phyloP scores from a whole-genome alignment of 805 yeast genomes.

The Suhomyces faveliae region DNA sequence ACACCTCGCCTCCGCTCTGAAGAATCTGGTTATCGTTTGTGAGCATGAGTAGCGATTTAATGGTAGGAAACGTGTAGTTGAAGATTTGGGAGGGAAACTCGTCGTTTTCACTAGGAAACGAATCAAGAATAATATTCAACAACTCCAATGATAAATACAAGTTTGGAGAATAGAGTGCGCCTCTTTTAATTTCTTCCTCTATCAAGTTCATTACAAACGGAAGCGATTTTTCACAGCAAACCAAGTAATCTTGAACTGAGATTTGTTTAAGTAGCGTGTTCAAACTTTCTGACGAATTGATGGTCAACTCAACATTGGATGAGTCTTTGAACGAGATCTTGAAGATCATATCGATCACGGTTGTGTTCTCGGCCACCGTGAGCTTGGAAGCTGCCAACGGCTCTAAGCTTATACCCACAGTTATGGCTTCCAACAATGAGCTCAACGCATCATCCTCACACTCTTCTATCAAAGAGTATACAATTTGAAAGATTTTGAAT shows the following conservation, averaged over 20 bases:
- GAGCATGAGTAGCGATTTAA: conserved; percentile 38
- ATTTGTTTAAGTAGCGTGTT: conserved; percentile 54
- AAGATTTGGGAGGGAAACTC: conserved; percentile 41
- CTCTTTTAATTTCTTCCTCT: conserved; percentile 21
- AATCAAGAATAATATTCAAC: conserved; percentile 49
- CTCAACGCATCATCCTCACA: conserved; percentile 82
- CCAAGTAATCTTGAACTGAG: conserved; percentile 42
- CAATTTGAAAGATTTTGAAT: conserved; percentile 35
- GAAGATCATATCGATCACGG: conserved; percentile 57
- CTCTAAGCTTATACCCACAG: conserved; percentile 48
- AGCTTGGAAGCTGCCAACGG: conserved; percentile 23
- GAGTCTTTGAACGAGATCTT: conserved; percentile 70
- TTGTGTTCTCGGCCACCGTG: conserved; percentile 7
- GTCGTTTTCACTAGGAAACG: conserved; percentile 31
- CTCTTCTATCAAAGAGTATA: conserved; percentile 49
- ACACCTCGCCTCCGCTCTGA: conserved; percentile 74
- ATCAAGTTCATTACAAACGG: conserved; percentile 47
- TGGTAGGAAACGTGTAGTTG: conserved; percentile 41
- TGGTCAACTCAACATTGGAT: conserved; percentile 65
- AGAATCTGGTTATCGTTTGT: conserved; percentile 75
- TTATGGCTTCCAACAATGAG: conserved; percentile 66
- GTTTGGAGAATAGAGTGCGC: conserved; percentile 50
- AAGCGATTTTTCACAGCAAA: conserved; percentile 50
- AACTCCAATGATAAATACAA: conserved; percentile 58
- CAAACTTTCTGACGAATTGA: conserved; percentile 69